Evolutionary conservation across 371 early-diverging fungal species (phyloP), one percentile per base, ranked within the genome.

Genomic region (Mortierella sp.): DNA sequence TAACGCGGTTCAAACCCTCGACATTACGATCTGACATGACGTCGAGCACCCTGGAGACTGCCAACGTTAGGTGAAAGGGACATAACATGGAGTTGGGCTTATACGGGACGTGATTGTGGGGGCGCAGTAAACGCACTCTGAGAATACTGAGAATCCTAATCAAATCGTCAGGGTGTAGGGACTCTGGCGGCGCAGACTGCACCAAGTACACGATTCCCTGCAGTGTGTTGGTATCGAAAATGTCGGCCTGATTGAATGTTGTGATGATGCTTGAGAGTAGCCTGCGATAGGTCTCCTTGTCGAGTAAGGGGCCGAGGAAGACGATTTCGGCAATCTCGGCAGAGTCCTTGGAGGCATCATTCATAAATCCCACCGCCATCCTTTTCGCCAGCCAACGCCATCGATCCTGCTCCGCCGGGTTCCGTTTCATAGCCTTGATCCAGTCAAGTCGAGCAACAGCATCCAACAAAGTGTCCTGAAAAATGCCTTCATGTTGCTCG

Each of bases 131-230:
- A 26, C 55, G 54, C 3, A 16, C 60, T 1, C 78, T 47, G 47
- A 78, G 65, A n/a, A 78, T 28, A 11, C 47, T 26, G 45, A 77
- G 28, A 31, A 71, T 72, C 72, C 57, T 55, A 48, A 72, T 31
- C 8, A 77, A 24, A 28, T 77, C 78, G 34, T 78, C 73, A 21
- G 72, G 13, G 0, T 60, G 50, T 1, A 78, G 52, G 52, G 26
- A 73, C 8, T 34, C 73, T 16, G 72, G 54, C 19, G 28, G 5
- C 1, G 52, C 45, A 60, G 48, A 28, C 38, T 63, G 60, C 0
- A 78, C 48, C 50, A 78, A 52, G 5, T 72, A 73, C 2, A 55
- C 70, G 8, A 78, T n/a, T 24, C 73, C 73, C 34, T 78, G 72
- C 2, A 72, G 73, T 34, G 58, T 31, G 9, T 52, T 50, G 55